Evolutionary conservation across 1,284 basidiomycete species (phyloP).

Genomic region (Schizophyllum amplum): DNA sequence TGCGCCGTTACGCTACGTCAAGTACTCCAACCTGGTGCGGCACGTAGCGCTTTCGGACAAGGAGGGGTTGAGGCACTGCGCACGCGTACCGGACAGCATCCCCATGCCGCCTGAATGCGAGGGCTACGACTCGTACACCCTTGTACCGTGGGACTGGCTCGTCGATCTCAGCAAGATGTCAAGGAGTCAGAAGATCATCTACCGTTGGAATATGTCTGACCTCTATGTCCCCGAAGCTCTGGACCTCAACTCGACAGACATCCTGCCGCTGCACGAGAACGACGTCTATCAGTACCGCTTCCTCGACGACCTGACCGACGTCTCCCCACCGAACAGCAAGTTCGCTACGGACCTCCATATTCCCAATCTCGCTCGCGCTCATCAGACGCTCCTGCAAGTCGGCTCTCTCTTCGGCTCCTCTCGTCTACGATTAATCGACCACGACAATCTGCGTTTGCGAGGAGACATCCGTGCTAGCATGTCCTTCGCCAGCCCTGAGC

Average conservation of each 20-base stretch:
- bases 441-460: constrained; percentile 32
- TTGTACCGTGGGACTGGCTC: constrained; percentile 63
- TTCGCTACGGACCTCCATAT: constrained; percentile 41
- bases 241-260: constrained; percentile 31
- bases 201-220: constrained; percentile 39
- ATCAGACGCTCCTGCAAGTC: constrained; percentile 46
- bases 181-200: constrained; percentile 31
- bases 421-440: constrained; percentile 42
- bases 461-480: constrained; percentile 41
- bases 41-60: constrained; percentile 43
- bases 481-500: constrained; percentile 40
- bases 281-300: constrained; percentile 59
- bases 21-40: constrained; percentile 47
- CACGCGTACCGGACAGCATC: constrained; percentile 21
- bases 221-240: constrained; percentile 40
- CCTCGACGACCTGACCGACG: constrained; percentile 40
- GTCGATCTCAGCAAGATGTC: constrained; percentile 37
- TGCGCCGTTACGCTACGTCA: constrained; percentile 50
- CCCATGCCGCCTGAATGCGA: constrained; percentile 46
- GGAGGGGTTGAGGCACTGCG: constrained; percentile 44
- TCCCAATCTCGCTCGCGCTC: constrained; percentile 26
- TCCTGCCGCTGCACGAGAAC: constrained; percentile 41
- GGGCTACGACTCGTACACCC: constrained; percentile 49
- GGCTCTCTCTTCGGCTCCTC: constrained; percentile 67
- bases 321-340: constrained; percentile 22